Evolutionary conservation across 192 early-diverging fungal species (phyloP).

Genomic region (Backusella sp.): DNA sequence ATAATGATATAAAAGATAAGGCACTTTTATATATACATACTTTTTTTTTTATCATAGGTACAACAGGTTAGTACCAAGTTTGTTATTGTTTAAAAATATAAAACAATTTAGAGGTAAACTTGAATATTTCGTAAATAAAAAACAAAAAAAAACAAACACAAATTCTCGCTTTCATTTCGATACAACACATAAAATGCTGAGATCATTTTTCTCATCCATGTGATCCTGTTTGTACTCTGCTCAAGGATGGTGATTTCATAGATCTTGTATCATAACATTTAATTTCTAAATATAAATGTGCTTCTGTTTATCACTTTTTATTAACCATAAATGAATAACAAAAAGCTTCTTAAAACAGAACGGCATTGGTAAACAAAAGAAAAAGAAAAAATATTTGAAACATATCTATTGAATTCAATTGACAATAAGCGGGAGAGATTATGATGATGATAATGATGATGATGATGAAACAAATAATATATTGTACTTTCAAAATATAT

Average conservation of each 20-base stretch:
- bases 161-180: not conserved
- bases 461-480: not conserved
- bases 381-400: not conserved
- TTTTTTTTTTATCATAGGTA: not conserved
- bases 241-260: not conserved
- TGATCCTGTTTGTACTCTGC: not conserved
- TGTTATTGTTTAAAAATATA: too few species aligned
- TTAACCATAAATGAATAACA: not conserved
- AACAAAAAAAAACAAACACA: not conserved
- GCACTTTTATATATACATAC: not conserved
- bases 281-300: not conserved
- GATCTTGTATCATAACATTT: not conserved
- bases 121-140: not conserved
- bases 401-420: not conserved
- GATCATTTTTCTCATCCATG: not conserved
- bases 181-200: not conserved
- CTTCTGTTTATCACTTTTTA: slow-evolving; percentile 1
- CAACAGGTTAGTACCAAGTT: not conserved
- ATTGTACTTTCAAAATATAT: slow-evolving; percentile 1
- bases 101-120: not conserved
- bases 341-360: not conserved
- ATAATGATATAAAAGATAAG: not conserved
- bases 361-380: not conserved
- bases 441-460: not conserved
- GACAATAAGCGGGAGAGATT: not conserved